Percentiles rank a stretch among this genome's conserved stretches.
Conservation (phyloP, 208 protist species). For the Trichomonas gallinae region DNA sequence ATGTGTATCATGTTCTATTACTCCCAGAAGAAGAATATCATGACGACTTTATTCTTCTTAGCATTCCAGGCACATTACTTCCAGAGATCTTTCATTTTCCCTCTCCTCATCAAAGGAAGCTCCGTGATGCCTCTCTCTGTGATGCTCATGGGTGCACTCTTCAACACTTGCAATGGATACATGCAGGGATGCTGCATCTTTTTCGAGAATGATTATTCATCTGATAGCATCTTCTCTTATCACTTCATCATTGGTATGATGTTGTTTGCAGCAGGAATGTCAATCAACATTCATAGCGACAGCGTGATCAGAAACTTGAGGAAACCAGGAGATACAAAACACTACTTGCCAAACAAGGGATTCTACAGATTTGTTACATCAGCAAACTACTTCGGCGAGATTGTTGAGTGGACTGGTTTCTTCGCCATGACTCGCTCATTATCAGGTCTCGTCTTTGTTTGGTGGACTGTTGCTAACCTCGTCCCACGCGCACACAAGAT, state of each 20-base stretch:
- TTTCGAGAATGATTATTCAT: not conserved
- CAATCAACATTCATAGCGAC: not conserved
- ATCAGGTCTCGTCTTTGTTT: not conserved
- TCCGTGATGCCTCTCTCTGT: not conserved
- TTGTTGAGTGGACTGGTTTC: not conserved
- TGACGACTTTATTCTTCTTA: not conserved
- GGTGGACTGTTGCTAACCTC: not conserved
- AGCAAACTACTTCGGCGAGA: conserved; percentile 20
- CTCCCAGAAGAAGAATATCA: not conserved
- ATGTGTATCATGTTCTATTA: not conserved
- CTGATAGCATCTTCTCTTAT: not conserved
- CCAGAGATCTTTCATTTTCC: conserved; percentile 5
- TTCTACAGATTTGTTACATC: not conserved
- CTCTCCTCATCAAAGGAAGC: not conserved
- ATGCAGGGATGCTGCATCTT: not conserved
- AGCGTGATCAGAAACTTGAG: not conserved
- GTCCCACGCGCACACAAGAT: not conserved
- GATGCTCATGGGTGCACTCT: not conserved
- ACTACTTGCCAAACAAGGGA: not conserved
- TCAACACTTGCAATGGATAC: not conserved
- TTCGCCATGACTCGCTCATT: not conserved
- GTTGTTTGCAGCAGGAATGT: not conserved
- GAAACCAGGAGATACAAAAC: not conserved
- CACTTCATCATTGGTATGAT: not conserved
- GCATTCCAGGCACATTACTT: not conserved